A percentile compares a stretch with the other conserved stretches of the same genome.
Conservation (phyloP, 2,329 filamentous ascomycete species). For the Lachnellula suecica region DNA sequence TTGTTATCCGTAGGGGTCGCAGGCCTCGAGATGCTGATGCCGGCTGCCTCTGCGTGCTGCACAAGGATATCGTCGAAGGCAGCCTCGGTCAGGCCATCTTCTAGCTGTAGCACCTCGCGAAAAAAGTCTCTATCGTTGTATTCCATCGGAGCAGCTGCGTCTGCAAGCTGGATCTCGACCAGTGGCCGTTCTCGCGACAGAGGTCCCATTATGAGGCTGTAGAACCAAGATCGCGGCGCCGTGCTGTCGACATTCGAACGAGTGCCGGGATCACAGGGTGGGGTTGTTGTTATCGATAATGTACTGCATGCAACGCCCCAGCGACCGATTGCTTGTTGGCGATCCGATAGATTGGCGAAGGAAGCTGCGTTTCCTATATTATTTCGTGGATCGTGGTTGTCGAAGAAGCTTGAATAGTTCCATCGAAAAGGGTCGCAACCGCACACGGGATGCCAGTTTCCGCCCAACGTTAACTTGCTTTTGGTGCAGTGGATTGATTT, state of each 20-base stretch:
- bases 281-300: not conserved
- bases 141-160: conserved; percentile 15
- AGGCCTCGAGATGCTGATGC: conserved; percentile 26
- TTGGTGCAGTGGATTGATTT: too few relatives aligned
- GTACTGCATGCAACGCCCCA: not conserved
- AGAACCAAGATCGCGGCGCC: conserved; percentile 5
- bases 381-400: too few relatives aligned
- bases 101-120: conserved; percentile 30
- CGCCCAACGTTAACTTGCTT: too few relatives aligned
- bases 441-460: too few relatives aligned
- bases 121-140: conserved; percentile 28
- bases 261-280: not conserved
- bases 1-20: conserved; percentile 9
- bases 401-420: not conserved
- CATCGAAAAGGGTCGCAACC: too few relatives aligned
- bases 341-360: too few relatives aligned
- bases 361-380: too few relatives aligned
- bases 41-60: conserved; percentile 27
- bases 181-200: conserved; percentile 22
- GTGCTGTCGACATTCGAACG: conserved; percentile 12
- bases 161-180: conserved; percentile 19
- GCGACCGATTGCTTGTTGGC: not conserved
- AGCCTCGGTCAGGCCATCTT: conserved; percentile 24
- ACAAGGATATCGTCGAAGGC: conserved; percentile 24
- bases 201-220: conserved; percentile 18